Base-by-base conservation (phyloP, 176 grass and related monocot species). In the Tuctoria greenei region DNA sequence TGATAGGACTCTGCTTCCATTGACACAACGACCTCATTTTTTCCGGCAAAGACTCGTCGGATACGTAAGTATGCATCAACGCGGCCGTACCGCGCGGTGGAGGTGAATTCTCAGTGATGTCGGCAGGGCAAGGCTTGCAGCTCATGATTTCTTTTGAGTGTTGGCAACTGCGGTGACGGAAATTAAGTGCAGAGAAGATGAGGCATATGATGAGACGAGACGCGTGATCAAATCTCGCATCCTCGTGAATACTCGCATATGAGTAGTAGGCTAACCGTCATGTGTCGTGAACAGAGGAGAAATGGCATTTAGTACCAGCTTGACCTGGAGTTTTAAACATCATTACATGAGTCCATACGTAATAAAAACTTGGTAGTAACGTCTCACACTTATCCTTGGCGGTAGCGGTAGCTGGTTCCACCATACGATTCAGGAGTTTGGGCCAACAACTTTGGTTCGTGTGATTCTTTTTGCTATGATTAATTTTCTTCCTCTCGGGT, bases 361-460 rank as follows among this genome's bases (percentile, higher is more conserved):
- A 16, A 47, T 47, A 13, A 47, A 45, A 16, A 15, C 16, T 8
- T 28, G 17, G 25, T 16, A 75, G 25, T 8, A 62, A 75, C 40
- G 40, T 46, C 40, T 61, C 57, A 61, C 23, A 56, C 49, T 72
- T 47, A 72, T n/a, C 25, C 38, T 40, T n/a, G n/a, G n/a, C n/a
- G n/a, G 8, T 39, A 39, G 5, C 39, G 24, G 11, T 1, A 4
- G 3, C 21, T 23, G 71, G 52, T 28, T 74, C 23, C 55, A 61
- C 38, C 2, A 38, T 45, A 62, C 15, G 6, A 18, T 41, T 7
- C n/a, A 52, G 18, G 50, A 52, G 50, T 52, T n/a, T 52, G 72
- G 55, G 43, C 7, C 72, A 44, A 40, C 23, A 41, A 41, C 7
- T 12, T 20, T 17, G 52, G 21, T 74, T 28, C 47, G 66, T 15